Conservation (phyloP, 495 filamentous ascomycete species). For the Talaromyces wortmannii region DNA sequence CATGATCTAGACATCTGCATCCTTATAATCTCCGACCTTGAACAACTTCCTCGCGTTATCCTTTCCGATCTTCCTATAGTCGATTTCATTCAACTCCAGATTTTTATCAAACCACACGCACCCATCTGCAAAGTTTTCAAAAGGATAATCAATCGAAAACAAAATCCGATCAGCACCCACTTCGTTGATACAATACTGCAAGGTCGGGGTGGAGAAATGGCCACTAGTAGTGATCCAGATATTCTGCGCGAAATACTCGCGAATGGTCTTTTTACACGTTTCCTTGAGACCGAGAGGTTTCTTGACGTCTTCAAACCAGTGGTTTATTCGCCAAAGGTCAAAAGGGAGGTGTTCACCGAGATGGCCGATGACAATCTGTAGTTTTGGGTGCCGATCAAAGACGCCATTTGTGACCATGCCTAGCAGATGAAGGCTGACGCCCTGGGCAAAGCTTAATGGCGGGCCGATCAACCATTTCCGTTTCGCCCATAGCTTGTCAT, state of each 20-base stretch:
- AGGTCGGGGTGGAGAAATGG: slow-evolving; percentile 49
- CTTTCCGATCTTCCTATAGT: slow-evolving; percentile 43
- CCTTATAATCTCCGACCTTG: slow-evolving; percentile 35
- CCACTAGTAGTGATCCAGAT: slow-evolving; percentile 61
- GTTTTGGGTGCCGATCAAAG: slow-evolving; percentile 39
- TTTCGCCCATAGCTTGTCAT: slow-evolving; percentile 42
- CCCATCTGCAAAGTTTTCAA: slow-evolving; percentile 45
- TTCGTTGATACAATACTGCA: slow-evolving; percentile 42
- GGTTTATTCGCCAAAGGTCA: slow-evolving; percentile 53
- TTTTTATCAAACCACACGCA: slow-evolving; percentile 47
- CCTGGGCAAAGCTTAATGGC: slow-evolving; percentile 39
- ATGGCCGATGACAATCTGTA: slow-evolving; percentile 62
- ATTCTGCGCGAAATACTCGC: slow-evolving; percentile 52
- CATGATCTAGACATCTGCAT: slow-evolving; percentile 7
- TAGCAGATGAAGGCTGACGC: slow-evolving; percentile 41
- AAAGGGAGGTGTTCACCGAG: slow-evolving; percentile 61
- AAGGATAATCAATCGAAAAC: slow-evolving; percentile 47
- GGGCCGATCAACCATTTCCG: slow-evolving; percentile 39
- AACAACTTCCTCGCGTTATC: slow-evolving; percentile 51
- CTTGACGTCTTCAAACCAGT: slow-evolving; percentile 49
- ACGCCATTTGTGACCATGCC: slow-evolving; percentile 48
- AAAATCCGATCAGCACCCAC: slow-evolving; percentile 36
- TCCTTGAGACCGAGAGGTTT: slow-evolving; percentile 32
- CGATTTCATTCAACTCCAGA: slow-evolving; percentile 31
- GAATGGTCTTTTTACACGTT: slow-evolving; percentile 45